A percentile compares a stretch with the other conserved stretches of the same genome.
These are phyloP conservation scores for Alternaria consortialis DNA, from an alignment of 2,329 filamentous ascomycete species.

Conservation along the genomic window DNA sequence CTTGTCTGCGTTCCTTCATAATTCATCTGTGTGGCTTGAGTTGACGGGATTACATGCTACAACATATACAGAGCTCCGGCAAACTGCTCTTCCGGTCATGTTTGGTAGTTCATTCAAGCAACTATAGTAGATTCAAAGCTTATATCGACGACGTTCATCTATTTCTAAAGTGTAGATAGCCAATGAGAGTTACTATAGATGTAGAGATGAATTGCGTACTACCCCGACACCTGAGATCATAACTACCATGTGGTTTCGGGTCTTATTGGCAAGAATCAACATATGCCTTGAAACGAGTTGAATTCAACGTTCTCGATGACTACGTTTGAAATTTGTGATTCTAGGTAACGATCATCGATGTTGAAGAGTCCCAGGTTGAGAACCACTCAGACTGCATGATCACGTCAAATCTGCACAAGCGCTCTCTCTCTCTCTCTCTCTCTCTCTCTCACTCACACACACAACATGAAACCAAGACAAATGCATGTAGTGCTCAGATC, in stretches of 20 bases:
- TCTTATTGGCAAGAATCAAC: background rate
- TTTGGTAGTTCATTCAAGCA: too few relatives aligned
- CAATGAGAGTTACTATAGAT: too few relatives aligned
- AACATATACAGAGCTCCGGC: too few relatives aligned
- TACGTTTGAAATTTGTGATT: background rate
- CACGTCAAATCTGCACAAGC: background rate
- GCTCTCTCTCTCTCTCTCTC: background rate
- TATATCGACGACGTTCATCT: too few relatives aligned
- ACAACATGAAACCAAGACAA: background rate
- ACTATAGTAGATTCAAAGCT: too few relatives aligned
- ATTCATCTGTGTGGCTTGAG: background rate
- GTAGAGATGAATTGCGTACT: background rate
- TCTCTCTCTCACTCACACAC: too few relatives aligned
- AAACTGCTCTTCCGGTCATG: too few relatives aligned
- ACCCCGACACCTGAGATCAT: background rate
- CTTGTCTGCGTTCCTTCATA: background rate
- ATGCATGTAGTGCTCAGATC: slow-evolving; percentile 2
- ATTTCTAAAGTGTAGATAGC: too few relatives aligned
- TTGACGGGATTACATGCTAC: background rate
- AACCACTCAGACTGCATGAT: background rate
- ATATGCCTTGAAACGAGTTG: background rate
- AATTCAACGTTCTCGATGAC: background rate
- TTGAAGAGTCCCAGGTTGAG: background rate
- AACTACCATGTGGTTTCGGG: background rate
- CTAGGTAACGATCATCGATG: background rate